phyloP scores from a whole-genome alignment of 768 basidiomycete species.

The Termitomyces sp. region DNA sequence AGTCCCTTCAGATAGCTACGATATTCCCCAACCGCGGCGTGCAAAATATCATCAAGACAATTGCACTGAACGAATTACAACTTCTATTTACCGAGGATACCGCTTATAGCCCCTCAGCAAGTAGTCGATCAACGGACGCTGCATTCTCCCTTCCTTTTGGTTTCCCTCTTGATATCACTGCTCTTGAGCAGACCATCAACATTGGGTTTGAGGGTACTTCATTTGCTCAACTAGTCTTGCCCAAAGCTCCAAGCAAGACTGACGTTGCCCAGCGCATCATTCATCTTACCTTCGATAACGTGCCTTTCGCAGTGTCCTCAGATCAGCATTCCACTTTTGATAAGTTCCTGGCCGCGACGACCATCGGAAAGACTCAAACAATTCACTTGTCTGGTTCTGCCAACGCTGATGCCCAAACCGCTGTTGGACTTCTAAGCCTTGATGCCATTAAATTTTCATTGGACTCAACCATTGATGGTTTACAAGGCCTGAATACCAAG shows the following conservation, averaged over 20 bases:
- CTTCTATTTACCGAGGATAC: slow-evolving; percentile 54
- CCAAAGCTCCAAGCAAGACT: slow-evolving; percentile 50
- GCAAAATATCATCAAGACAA: slow-evolving; percentile 59
- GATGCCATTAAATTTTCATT: slow-evolving; percentile 56
- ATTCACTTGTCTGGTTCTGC: slow-evolving; percentile 51
- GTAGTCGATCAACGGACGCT: slow-evolving; percentile 55
- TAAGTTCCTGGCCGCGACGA: slow-evolving; percentile 57
- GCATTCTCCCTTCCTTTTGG: slow-evolving; percentile 64
- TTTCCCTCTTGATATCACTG: slow-evolving; percentile 64
- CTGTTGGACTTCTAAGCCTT: slow-evolving; percentile 57
- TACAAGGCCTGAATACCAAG: slow-evolving; percentile 58
- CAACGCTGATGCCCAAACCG: slow-evolving; percentile 56
- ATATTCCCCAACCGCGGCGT: slow-evolving; percentile 60
- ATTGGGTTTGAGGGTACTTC: slow-evolving; percentile 44
- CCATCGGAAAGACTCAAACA: slow-evolving; percentile 37
- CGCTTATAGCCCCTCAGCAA: slow-evolving; percentile 52
- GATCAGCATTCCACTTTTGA: slow-evolving; percentile 50
- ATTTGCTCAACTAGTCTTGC: slow-evolving; percentile 59
- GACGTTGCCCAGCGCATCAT: slow-evolving; percentile 61
- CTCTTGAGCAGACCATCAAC: slow-evolving; percentile 55
- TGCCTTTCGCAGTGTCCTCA: slow-evolving; percentile 54
- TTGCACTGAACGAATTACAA: slow-evolving; percentile 53
- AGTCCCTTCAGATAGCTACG: slow-evolving; percentile 52
- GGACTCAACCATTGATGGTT: slow-evolving; percentile 50
- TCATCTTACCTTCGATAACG: slow-evolving; percentile 50